Evolutionary conservation across 768 basidiomycete species (phyloP), one percentile per base, ranked within the genome.

Genomic region (Agaricus bisporus): DNA sequence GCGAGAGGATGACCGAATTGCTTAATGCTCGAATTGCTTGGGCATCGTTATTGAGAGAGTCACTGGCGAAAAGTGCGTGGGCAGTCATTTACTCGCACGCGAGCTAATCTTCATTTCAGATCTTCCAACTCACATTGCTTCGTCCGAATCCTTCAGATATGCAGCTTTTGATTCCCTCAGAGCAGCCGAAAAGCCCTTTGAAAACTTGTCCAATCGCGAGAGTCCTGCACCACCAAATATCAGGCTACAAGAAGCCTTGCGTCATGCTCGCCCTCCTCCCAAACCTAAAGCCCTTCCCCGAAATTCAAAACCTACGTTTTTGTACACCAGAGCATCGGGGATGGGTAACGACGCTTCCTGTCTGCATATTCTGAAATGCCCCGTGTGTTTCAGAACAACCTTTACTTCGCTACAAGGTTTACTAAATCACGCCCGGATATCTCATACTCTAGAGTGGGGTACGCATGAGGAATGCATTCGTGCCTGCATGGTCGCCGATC

Each of bases 381-480:
- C 79, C 1, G 60, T 61, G 38, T 80, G 79, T 54, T 60, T 62
- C 17, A 72, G 75, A 43, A 74, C 70, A 1, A 59, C 72, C 0
- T 81, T 81, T 55, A 73, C 71, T 4, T 73, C 74, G 5, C 68
- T 80, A 1, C 80, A 81, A 63, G 80, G 79, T 4, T 70, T 81
- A 14, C 69, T 79, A 26, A 80, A 80, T 59, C 80, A 81, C 55
- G 77, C 74, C 28, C 74, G 80, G 11, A 70, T 78, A 29, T 66
- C 70, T 5, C 80, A 81, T 61, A 64, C 60, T 38, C 65, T 74
- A 28, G 78, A 75, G 55, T 81, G 78, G 76, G 78, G 75, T 10
- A 76, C 74, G 8, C 80, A 81, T 52, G 80, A 81, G 39, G 78
- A 77, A 46, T 81, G 79, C 54, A 74, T 80, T 5, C 68, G 72